Conservation (phyloP, 331 rosid species). For the Prunus yedoensis region DNA sequence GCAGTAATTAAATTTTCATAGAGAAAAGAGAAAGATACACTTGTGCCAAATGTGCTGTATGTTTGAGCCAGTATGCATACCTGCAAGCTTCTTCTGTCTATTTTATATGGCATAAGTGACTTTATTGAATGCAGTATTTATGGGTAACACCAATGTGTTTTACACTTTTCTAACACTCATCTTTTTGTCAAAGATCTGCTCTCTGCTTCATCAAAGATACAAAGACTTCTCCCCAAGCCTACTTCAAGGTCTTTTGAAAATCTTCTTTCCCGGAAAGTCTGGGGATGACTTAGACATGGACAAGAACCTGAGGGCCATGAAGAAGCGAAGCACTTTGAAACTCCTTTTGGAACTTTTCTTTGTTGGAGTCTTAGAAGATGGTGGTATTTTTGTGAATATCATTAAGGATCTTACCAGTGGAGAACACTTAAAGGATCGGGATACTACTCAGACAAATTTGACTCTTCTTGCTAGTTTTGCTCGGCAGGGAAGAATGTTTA, state of each 20-base stretch:
- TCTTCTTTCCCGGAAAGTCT: slow-evolving; percentile 86
- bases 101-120: background rate
- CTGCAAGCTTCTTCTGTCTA: background rate
- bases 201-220: slow-evolving; percentile 98
- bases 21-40: background rate
- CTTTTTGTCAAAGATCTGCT: slow-evolving; percentile 68
- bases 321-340: slow-evolving; percentile 91
- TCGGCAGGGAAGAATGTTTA: slow-evolving; percentile 85
- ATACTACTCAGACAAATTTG: slow-evolving; percentile 89
- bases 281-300: slow-evolving; percentile 83
- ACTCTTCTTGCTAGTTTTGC: slow-evolving; percentile 99
- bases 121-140: background rate
- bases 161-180: slow-evolving; percentile 16
- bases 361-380: slow-evolving; percentile 92
- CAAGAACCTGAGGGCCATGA: slow-evolving; percentile 91
- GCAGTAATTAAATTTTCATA: background rate
- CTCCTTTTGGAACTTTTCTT: slow-evolving; percentile 87
- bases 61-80: background rate
- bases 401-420: slow-evolving; percentile 83
- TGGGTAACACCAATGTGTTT: no score
- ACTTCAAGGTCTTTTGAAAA: slow-evolving; percentile 85
- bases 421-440: slow-evolving; percentile 92
- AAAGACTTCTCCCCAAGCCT: slow-evolving; percentile 88
- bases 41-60: background rate
- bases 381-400: slow-evolving; percentile 69